These are phyloP conservation scores for Saturnispora quitensis DNA, from an alignment of 805 yeast species.

Conservation along the genomic window DNA sequence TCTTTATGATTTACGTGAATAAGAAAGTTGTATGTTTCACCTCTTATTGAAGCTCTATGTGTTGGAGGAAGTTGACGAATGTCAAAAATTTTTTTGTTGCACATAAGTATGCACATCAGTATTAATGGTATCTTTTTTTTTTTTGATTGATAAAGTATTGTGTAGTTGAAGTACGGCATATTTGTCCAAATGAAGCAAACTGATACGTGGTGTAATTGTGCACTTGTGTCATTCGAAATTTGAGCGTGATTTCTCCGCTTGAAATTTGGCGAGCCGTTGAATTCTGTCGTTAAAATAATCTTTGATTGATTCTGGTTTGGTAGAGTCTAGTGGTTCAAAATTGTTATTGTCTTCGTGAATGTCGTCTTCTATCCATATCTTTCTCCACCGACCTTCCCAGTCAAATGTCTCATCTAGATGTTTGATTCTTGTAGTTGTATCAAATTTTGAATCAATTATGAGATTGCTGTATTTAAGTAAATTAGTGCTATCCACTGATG, in stretches of 20 bases:
- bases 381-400: not conserved
- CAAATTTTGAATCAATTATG: conserved; percentile 1
- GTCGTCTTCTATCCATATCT: not conserved
- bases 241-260: not conserved
- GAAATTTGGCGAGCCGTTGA: not conserved
- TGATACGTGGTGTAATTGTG: not conserved
- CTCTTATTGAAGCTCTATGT: not conserved
- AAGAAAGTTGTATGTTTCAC: not conserved
- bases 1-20: not conserved
- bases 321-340: not conserved
- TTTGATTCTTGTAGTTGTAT: not conserved
- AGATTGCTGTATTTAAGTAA: conserved; percentile 6
- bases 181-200: not conserved
- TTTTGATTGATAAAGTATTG: not conserved
- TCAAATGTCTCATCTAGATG: conserved; percentile 4
- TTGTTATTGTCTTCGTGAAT: not conserved
- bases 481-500: not conserved
- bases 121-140: too few species aligned
- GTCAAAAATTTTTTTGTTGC: not conserved
- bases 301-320: not conserved
- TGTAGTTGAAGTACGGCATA: not conserved
- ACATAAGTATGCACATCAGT: not conserved
- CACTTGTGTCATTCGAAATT: not conserved
- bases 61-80: not conserved
- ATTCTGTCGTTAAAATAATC: not conserved